These are phyloP conservation scores for Picocystis sp. DNA, from an alignment of 163 green algal genomes.

Conservation along the genomic window DNA sequence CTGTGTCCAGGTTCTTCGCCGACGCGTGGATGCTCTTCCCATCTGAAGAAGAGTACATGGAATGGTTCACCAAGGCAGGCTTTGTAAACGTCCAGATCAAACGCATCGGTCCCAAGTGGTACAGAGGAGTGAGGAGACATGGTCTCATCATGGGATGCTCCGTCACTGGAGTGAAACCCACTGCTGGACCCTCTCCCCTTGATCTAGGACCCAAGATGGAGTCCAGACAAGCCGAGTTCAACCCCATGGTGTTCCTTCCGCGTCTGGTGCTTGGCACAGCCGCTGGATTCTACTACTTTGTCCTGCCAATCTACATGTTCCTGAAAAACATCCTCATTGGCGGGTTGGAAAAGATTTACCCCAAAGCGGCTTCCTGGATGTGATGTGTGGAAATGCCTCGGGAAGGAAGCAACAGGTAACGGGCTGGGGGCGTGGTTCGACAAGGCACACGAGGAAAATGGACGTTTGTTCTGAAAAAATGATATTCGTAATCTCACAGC, in stretches of 20 bases:
- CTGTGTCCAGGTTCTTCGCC: slow-evolving; percentile 45
- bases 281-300: slow-evolving; percentile 80
- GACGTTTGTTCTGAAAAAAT: no score
- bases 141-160: slow-evolving; percentile 95
- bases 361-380: no score
- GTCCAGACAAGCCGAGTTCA: slow-evolving; percentile 28
- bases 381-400: no score
- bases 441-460: no score
- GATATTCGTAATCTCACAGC: no score
- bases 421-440: no score
- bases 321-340: no score
- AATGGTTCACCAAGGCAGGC: slow-evolving; percentile 83
- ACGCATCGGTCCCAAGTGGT: slow-evolving; percentile 83
- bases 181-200: slow-evolving; percentile 22
- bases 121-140: slow-evolving; percentile 71
- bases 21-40: slow-evolving; percentile 93
- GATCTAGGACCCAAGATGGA: slow-evolving; percentile 11
- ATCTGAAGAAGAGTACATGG: slow-evolving; percentile 83
- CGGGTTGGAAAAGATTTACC: no score
- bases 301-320: slow-evolving; percentile 72
- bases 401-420: no score
- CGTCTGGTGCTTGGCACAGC: slow-evolving; percentile 41
- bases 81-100: slow-evolving; percentile 80
- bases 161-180: slow-evolving; percentile 68
- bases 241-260: slow-evolving; percentile 46